phyloP scores from a whole-genome alignment of 164 flowering plant species.

The Platanus orientalis region DNA sequence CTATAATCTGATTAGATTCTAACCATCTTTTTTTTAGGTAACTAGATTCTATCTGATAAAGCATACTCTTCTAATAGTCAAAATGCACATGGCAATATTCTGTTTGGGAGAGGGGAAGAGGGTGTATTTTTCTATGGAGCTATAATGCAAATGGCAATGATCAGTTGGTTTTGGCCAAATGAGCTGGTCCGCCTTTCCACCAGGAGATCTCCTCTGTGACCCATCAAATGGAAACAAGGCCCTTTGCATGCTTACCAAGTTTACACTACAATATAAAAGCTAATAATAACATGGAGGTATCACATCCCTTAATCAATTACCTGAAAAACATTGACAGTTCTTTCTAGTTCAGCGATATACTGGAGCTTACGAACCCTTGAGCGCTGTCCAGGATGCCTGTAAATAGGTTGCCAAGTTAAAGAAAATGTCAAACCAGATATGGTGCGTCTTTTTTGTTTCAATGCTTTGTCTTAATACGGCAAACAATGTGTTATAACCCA shows the following conservation, averaged over 20 bases:
- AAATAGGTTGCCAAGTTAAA: background rate
- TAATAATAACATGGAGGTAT: background rate
- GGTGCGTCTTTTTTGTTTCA: background rate
- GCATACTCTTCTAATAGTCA: too few species aligned
- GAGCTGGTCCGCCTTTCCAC: too few species aligned
- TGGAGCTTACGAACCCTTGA: conserved; percentile 69
- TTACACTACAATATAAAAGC: background rate
- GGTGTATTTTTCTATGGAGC: too few species aligned
- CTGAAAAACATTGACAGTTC: conserved; percentile 49
- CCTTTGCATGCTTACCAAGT: background rate
- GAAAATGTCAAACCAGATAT: background rate
- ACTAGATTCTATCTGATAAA: too few species aligned
- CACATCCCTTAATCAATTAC: conserved; percentile 19
- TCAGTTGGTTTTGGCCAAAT: too few species aligned
- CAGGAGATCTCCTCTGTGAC: background rate
- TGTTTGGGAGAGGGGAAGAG: too few species aligned
- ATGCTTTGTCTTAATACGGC: background rate
- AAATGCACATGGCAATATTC: too few species aligned
- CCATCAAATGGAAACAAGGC: background rate
- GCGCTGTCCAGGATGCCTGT: conserved; percentile 63
- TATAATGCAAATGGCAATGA: too few species aligned
- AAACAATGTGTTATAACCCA: too few species aligned
- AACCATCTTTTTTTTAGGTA: too few species aligned
- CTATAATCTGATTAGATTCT: too few species aligned
- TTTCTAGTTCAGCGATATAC: conserved; percentile 69